Conservation (phyloP, 2,329 filamentous ascomycete species). For the Aspergillus sp. region DNA sequence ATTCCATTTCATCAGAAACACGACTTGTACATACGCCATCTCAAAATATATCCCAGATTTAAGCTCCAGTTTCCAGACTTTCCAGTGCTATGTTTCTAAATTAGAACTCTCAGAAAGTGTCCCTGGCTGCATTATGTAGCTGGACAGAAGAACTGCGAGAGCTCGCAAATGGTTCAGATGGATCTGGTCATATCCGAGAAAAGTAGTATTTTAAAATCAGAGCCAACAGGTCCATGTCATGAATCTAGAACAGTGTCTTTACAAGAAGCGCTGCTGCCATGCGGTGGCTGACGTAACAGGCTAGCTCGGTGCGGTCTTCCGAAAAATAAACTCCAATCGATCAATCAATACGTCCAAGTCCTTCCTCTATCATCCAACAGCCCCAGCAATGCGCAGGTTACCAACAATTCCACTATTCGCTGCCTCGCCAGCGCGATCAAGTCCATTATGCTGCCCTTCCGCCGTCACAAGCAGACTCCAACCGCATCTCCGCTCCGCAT, state of each 20-base stretch:
- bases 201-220: not conserved
- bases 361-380: not conserved
- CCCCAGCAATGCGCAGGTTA: conserved; percentile 3
- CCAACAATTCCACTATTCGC: not conserved
- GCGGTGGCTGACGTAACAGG: not conserved
- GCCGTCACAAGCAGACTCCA: conserved; percentile 4
- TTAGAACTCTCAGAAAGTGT: too few species aligned
- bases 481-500: not conserved
- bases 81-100: too few species aligned
- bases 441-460: not conserved
- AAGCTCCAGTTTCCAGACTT: too few species aligned
- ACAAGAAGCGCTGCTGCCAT: not conserved
- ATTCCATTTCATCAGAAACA: too few species aligned
- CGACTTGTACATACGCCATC: too few species aligned
- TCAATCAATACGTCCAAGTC: not conserved
- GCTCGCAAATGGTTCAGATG: too few species aligned
- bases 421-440: not conserved
- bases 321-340: not conserved
- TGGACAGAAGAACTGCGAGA: too few species aligned
- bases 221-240: not conserved
- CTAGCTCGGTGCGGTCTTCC: not conserved
- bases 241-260: not conserved
- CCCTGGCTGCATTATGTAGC: too few species aligned
- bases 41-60: too few species aligned
- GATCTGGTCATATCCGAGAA: not conserved